phyloP scores from a whole-genome alignment of 495 filamentous ascomycete species.

The Bacidia rubella region DNA sequence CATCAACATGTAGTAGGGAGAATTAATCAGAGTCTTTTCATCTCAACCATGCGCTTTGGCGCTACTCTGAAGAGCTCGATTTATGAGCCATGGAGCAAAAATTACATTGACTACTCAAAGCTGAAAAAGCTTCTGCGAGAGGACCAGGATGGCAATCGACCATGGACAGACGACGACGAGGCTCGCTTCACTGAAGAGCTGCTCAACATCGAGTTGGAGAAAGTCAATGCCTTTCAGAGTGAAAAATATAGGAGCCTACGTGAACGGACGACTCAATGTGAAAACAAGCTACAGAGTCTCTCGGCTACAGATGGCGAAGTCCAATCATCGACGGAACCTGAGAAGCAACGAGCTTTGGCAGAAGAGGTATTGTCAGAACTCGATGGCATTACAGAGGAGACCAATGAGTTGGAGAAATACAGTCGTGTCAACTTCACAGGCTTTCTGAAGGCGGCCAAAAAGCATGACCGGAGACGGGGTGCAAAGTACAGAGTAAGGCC shows the following conservation, averaged over 20 bases:
- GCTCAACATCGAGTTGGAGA: slow-evolving; percentile 86
- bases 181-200: slow-evolving; percentile 86
- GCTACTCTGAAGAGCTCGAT: slow-evolving; percentile 66
- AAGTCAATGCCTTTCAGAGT: slow-evolving; percentile 81
- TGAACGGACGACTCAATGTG: slow-evolving; percentile 47
- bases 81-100: slow-evolving; percentile 78
- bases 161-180: slow-evolving; percentile 95
- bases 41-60: slow-evolving; percentile 67
- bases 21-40: not conserved
- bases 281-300: slow-evolving; percentile 36
- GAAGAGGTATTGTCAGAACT: slow-evolving; percentile 64
- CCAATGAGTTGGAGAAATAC: slow-evolving; percentile 87
- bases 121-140: slow-evolving; percentile 81
- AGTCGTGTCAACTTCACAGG: slow-evolving; percentile 94
- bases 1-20: no score
- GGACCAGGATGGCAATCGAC: slow-evolving; percentile 39
- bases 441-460: slow-evolving; percentile 95
- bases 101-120: slow-evolving; percentile 91
- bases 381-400: slow-evolving; percentile 76
- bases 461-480: slow-evolving; percentile 86
- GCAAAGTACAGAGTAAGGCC: slow-evolving; percentile 73
- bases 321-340: slow-evolving; percentile 14
- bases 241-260: slow-evolving; percentile 59
- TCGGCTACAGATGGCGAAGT: slow-evolving; percentile 18
- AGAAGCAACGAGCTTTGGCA: slow-evolving; percentile 33